Percentiles rank a stretch among this genome's conserved stretches.
These are phyloP conservation scores for Zygosaccharomyces sapae DNA, from an alignment of 1,139 yeast species.

Conservation along the genomic window DNA sequence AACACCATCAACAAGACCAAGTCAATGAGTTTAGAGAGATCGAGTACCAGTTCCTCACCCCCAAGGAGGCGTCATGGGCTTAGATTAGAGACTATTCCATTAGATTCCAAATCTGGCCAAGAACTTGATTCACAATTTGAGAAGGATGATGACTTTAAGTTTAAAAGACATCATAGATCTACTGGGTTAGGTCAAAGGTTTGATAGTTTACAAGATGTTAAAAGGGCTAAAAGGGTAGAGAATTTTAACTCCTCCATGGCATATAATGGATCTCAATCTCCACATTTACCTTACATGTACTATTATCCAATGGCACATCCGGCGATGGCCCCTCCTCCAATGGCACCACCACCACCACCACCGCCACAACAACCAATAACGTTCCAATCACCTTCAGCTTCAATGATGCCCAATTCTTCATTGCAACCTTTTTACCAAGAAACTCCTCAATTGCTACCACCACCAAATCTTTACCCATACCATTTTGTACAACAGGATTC, in stretches of 20 bases:
- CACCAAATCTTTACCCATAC: constrained; percentile 24
- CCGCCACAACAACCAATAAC: constrained; percentile 5
- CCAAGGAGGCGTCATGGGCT: constrained; percentile 13
- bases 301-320: constrained; percentile 24
- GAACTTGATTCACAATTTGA: constrained; percentile 19
- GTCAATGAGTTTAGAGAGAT: constrained; percentile 13
- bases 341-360: constrained; percentile 23
- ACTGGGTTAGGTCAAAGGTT: constrained; percentile 33
- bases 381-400: constrained; percentile 14
- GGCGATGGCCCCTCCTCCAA: constrained; percentile 17
- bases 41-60: constrained; percentile 14
- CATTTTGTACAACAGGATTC: constrained; percentile 13
- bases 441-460: constrained; percentile 26
- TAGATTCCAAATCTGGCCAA: constrained; percentile 3
- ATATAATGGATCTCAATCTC: not conserved
- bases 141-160: constrained; percentile 32
- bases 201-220: constrained; percentile 30
- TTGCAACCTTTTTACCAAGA: constrained; percentile 27
- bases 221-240: constrained; percentile 33
- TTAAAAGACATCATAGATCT: constrained; percentile 32
- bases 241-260: constrained; percentile 33
- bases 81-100: constrained; percentile 15
- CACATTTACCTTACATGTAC: constrained; percentile 22
- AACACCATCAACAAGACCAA: not conserved
- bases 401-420: constrained; percentile 26